phyloP scores from a whole-genome alignment of 2,329 filamentous ascomycete genomes.

The Sphaerulina musiva region DNA sequence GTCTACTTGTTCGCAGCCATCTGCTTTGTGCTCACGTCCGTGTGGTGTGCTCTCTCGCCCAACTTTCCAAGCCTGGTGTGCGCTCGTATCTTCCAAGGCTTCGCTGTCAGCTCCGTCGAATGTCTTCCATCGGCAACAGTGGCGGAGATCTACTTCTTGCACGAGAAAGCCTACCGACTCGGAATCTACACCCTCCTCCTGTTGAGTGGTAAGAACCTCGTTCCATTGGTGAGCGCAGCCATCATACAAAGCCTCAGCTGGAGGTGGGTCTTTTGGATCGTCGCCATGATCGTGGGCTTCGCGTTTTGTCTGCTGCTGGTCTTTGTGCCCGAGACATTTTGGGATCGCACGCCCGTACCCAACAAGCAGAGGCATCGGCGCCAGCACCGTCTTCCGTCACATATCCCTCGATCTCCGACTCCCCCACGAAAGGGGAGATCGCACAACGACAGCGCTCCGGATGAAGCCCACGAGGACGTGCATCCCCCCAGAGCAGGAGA shows the following conservation, averaged over 20 bases:
- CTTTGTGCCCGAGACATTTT: slow-evolving; percentile 92
- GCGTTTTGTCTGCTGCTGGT: slow-evolving; percentile 69
- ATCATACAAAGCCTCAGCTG: slow-evolving; percentile 73
- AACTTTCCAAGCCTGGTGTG: slow-evolving; percentile 72
- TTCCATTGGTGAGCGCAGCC: slow-evolving; percentile 78
- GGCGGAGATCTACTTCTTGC: slow-evolving; percentile 92
- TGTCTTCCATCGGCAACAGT: slow-evolving; percentile 90
- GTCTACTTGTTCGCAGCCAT: slow-evolving; percentile 75
- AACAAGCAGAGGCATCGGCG: slow-evolving; percentile 28
- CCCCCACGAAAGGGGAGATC: slow-evolving; percentile 12
- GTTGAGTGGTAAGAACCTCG: slow-evolving; percentile 75
- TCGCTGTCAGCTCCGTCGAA: slow-evolving; percentile 84
- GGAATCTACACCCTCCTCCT: slow-evolving; percentile 88
- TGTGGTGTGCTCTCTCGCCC: slow-evolving; percentile 84
- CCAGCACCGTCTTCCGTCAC: slow-evolving; percentile 15
- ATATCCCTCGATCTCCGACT: slow-evolving; percentile 12
- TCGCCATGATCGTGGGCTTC: slow-evolving; percentile 71
- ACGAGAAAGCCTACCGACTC: slow-evolving; percentile 85
- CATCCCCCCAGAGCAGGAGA: not conserved
- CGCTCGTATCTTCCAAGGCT: slow-evolving; percentile 78
- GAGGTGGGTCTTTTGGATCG: slow-evolving; percentile 60
- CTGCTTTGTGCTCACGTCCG: slow-evolving; percentile 66
- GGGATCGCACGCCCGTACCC: slow-evolving; percentile 70
- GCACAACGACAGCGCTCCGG: slow-evolving; percentile 8
- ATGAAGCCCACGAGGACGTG: slow-evolving; percentile 2